Evolutionary conservation across 306 rosid species (phyloP).

Genomic region (Rubus parviflorus): DNA sequence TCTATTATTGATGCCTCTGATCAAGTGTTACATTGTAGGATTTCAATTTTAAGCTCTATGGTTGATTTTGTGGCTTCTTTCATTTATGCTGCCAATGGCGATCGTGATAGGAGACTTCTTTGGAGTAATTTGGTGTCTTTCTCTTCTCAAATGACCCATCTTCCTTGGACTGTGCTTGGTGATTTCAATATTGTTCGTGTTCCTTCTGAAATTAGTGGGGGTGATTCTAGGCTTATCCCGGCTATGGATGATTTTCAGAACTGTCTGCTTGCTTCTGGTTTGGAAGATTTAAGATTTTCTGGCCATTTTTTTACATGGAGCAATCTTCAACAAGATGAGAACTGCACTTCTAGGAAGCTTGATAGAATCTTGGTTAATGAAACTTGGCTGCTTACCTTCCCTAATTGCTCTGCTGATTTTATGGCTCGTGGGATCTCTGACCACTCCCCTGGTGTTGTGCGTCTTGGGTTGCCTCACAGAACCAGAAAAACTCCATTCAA

Average conservation of each 20-base stretch:
- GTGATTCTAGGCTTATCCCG: not conserved
- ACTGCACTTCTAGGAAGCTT: too few species aligned
- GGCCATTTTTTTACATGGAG: not conserved
- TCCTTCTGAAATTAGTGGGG: not conserved
- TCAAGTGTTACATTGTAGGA: not conserved
- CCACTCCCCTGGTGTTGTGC: too few species aligned
- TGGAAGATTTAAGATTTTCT: not conserved
- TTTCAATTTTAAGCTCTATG: not conserved
- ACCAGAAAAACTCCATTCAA: too few species aligned
- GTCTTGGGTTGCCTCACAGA: too few species aligned
- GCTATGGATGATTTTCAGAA: not conserved
- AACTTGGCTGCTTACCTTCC: too few species aligned
- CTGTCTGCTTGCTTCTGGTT: not conserved
- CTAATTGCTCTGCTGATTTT: too few species aligned
- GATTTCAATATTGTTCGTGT: not conserved
- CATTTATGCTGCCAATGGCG: not conserved
- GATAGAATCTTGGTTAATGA: too few species aligned
- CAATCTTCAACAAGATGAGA: too few species aligned
- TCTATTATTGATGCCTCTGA: not conserved
- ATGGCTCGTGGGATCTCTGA: too few species aligned
- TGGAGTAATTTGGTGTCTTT: not conserved
- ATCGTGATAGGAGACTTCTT: accelerated
- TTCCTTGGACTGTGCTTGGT: not conserved
- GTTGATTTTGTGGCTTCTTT: not conserved
- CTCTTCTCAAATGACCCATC: not conserved